These are phyloP conservation scores for Alternaria novae-zelandiae DNA, from an alignment of 2,329 filamentous ascomycete genomes.

Conservation along the genomic window DNA sequence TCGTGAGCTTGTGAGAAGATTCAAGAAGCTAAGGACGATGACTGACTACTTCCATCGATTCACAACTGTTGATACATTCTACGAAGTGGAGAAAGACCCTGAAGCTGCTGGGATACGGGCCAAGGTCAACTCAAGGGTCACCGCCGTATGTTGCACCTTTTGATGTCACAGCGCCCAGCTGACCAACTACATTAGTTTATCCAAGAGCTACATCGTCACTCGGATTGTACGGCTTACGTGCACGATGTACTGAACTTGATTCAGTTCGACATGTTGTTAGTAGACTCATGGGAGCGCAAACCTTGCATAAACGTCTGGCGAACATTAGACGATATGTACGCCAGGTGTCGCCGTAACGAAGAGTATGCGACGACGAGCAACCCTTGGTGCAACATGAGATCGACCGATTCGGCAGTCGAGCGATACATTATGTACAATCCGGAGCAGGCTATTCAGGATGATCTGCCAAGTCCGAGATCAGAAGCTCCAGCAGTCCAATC, in stretches of 20 bases:
- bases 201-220: slow-evolving; percentile 8
- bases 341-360: not conserved
- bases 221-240: slow-evolving; percentile 11
- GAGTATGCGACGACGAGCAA: not conserved
- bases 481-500: not conserved
- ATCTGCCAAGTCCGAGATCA: not conserved
- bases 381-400: not conserved
- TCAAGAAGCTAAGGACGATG: not conserved
- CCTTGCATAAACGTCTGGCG: slow-evolving; percentile 1
- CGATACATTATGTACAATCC: not conserved
- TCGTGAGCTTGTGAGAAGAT: not conserved
- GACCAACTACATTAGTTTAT: slow-evolving; percentile 5
- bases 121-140: slow-evolving; percentile 6
- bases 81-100: not conserved
- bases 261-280: slow-evolving; percentile 14
- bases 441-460: not conserved
- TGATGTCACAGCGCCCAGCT: not conserved
- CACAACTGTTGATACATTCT: slow-evolving; percentile 2
- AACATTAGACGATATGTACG: not conserved
- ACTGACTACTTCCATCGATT: not conserved
- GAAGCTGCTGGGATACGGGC: not conserved
- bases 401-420: not conserved
- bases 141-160: not conserved
- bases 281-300: slow-evolving; percentile 5
- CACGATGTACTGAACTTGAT: slow-evolving; percentile 19